These are phyloP conservation scores for Dryas octopetala DNA, from an alignment of 306 rosid species.

Conservation along the genomic window DNA sequence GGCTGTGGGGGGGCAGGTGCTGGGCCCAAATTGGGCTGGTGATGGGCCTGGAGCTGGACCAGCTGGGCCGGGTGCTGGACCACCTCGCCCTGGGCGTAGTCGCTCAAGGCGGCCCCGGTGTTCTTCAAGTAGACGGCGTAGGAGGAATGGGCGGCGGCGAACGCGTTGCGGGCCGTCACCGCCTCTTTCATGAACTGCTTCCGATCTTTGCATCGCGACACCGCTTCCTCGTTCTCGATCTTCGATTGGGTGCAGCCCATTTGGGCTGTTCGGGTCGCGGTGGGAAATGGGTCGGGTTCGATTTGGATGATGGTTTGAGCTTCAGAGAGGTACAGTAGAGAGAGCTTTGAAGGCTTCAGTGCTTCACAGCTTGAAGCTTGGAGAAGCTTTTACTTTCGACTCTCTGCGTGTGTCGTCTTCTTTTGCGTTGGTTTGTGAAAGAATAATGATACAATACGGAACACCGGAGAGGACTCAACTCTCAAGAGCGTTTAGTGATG, in stretches of 20 bases:
- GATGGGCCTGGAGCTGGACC: neutral
- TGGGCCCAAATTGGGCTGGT: neutral
- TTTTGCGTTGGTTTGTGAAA: neutral
- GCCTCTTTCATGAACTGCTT: conserved; percentile 71
- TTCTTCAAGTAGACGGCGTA: conserved; percentile 69
- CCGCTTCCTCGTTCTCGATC: conserved; percentile 96
- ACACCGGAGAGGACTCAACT: neutral
- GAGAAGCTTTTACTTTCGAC: neutral
- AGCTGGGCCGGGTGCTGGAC: conserved; percentile 32
- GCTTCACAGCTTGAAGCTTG: neutral
- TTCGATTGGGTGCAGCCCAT: conserved; percentile 95
- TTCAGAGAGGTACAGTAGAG: conserved; percentile 13
- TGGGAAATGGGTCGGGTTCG: neutral
- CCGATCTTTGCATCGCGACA: conserved; percentile 82
- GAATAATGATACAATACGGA: neutral
- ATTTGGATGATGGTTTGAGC: conserved; percentile 6
- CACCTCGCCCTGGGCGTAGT: conserved; percentile 69
- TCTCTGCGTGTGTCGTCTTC: neutral
- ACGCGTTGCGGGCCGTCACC: conserved; percentile 71
- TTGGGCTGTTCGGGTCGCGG: neutral
- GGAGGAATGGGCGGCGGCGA: conserved; percentile 82
- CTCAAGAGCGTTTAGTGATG: neutral
- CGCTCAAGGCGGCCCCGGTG: conserved; percentile 85
- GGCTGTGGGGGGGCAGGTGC: conserved; percentile 7
- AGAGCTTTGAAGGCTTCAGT: neutral